Evolutionary conservation across 495 filamentous ascomycete species (phyloP), one percentile per base, ranked within the genome.

Genomic region (Trypethelium eluteriae): DNA sequence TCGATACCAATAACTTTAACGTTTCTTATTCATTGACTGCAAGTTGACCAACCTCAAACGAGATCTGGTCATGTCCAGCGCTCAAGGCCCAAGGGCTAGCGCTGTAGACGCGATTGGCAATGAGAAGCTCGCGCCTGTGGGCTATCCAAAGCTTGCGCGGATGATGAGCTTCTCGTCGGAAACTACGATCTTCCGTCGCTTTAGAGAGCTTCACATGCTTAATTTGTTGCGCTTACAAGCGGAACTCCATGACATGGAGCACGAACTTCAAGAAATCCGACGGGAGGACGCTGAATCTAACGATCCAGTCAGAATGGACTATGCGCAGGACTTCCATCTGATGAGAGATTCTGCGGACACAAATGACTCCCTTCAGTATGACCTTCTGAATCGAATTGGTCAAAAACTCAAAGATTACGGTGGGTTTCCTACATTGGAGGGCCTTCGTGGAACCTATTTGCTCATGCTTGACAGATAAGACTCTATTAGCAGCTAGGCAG

Each of bases 201-300:
- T 68, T 10, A 35, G 49, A 3, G 12, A 16, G 12, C 66, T 68
- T 25, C 50, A 64, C 49, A 49, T 62, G 9, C 3, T 35, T 18
- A 68, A 68, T 38, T 12, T 68, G 5, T 62, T 68, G 14, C 63
- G 63, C 25, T 38, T 56, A 14, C 62, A 67, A 53, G 66, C 66
- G 3, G 66, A 67, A 39, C 14, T 68, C 3, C 35, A 18, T 2
- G 7, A 34, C 25, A 49, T 68, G 34, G 66, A 68, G 34, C 25
- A 36, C 12, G 3, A 64, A 25, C n/a, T 47, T 56, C 16, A 38
- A 12, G 41, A 59, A 9, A 18, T 36, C 6, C n/a, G 34, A 18
- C 6, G 6, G 6, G 18, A 50, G 14, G 64, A 47, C 53, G 39
- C 25, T 39, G 32, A 36, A 14, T 39, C 3, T 12, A 53, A 65